Conservation (phyloP, 345 rosid genomes). For the Populus pruinosa region DNA sequence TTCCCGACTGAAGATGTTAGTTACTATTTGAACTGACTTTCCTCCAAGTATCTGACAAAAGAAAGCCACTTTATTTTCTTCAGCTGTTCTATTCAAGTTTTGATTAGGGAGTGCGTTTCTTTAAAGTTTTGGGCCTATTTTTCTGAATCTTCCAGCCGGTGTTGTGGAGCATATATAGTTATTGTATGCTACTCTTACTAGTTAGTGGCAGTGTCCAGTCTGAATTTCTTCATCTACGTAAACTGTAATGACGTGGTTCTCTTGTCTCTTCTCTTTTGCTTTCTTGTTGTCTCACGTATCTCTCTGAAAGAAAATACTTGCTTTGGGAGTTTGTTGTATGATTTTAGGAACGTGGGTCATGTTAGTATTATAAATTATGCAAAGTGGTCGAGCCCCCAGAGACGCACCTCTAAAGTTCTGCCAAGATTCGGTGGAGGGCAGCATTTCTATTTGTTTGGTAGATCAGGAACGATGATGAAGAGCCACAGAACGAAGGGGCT, state of each 20-base stretch:
- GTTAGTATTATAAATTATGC: too few species aligned
- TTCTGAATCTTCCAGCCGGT: neutral
- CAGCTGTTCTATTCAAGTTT: neutral
- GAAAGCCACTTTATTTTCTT: neutral
- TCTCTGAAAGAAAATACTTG: neutral
- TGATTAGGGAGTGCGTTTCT: neutral
- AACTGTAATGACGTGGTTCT: neutral
- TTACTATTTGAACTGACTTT: neutral
- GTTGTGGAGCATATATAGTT: neutral
- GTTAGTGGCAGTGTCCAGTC: neutral
- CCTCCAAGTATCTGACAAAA: neutral
- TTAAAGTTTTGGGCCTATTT: neutral
- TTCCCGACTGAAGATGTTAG: slow-evolving; percentile 53
- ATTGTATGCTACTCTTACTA: neutral
- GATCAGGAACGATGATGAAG: too few species aligned
- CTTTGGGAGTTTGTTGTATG: neutral
- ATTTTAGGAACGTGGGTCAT: neutral
- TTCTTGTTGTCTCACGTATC: neutral
- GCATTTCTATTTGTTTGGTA: too few species aligned
- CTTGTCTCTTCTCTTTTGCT: too few species aligned
- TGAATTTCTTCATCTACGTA: neutral
- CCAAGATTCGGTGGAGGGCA: too few species aligned
- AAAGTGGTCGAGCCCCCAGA: too few species aligned
- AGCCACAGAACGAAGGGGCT: too few species aligned
- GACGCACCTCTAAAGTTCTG: too few species aligned